Conservation (phyloP, 306 rosid genomes). For the Amphicarpaea edgeworthii region DNA sequence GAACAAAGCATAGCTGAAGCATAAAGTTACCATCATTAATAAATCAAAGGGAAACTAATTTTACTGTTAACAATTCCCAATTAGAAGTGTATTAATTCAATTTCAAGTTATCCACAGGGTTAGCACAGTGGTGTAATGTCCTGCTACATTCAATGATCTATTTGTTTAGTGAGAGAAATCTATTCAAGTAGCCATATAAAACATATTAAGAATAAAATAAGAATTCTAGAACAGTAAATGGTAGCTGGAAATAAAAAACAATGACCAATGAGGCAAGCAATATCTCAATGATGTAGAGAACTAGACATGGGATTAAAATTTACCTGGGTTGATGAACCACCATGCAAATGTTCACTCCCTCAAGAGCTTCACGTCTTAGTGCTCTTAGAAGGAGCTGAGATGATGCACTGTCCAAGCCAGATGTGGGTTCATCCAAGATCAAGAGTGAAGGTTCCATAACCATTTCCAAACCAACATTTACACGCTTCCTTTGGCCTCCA, state of each 20-base stretch:
- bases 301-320: constrained; percentile 28
- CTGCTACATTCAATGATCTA: too few relatives aligned
- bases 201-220: neutral
- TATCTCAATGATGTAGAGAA: constrained; percentile 32
- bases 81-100: neutral
- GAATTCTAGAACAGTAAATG: neutral
- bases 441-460: constrained; percentile 98
- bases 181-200: too few relatives aligned
- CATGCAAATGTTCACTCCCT: constrained; percentile 94
- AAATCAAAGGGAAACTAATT: constrained; percentile 24
- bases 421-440: constrained; percentile 95
- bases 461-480: constrained; percentile 97
- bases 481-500: constrained; percentile 98
- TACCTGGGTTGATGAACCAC: constrained; percentile 99
- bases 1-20: constrained; percentile 89
- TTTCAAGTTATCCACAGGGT: too few relatives aligned
- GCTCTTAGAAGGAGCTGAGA: constrained; percentile 95
- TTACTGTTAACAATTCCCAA: constrained; percentile 5
- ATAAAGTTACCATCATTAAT: constrained; percentile 42
- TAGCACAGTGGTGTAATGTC: too few relatives aligned
- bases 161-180: too few relatives aligned
- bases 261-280: constrained; percentile 2
- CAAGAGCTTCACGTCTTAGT: constrained; percentile 94
- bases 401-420: constrained; percentile 98
- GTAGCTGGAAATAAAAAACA: neutral